These are phyloP conservation scores for Cordyceps cicadae DNA, from an alignment of 2,329 filamentous ascomycete genomes.

Conservation along the genomic window DNA sequence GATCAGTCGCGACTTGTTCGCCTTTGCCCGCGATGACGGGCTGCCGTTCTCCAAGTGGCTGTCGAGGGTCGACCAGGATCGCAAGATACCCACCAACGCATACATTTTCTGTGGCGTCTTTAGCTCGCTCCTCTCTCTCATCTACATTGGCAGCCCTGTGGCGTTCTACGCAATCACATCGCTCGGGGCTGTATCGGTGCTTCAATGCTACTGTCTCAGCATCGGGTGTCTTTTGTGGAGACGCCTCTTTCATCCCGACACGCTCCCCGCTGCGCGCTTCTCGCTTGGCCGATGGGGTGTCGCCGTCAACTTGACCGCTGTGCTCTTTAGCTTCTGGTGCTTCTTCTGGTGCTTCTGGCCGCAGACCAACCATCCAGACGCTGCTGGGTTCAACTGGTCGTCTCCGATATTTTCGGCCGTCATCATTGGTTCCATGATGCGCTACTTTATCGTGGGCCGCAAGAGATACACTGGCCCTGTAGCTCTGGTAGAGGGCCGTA, in stretches of 20 bases:
- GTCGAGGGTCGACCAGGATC: slow-evolving; percentile 5
- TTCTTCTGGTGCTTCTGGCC: slow-evolving; percentile 16
- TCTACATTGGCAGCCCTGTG: slow-evolving; percentile 14
- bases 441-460: slow-evolving; percentile 8
- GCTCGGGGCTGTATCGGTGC: slow-evolving; percentile 11
- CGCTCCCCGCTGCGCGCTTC: slow-evolving; percentile 11
- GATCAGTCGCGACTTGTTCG: slow-evolving; percentile 9
- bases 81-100: slow-evolving; percentile 13
- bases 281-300: slow-evolving; percentile 14
- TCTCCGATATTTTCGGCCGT: slow-evolving; percentile 9
- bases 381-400: slow-evolving; percentile 14
- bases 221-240: slow-evolving; percentile 15
- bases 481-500: slow-evolving; percentile 11
- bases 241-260: slow-evolving; percentile 10
- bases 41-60: slow-evolving; percentile 12
- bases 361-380: slow-evolving; percentile 7
- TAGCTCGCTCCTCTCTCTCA: slow-evolving; percentile 11
- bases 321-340: slow-evolving; percentile 10
- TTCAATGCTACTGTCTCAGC: slow-evolving; percentile 15
- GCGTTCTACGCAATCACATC: slow-evolving; percentile 16
- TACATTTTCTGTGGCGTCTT: slow-evolving; percentile 12
- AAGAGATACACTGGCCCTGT: slow-evolving; percentile 13
- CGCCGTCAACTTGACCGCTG: slow-evolving; percentile 9
- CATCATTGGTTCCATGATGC: slow-evolving; percentile 7
- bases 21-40: slow-evolving; percentile 8